Evolutionary conservation across 495 filamentous ascomycete species (phyloP).

Genomic region (Talaromyces thailandensis): DNA sequence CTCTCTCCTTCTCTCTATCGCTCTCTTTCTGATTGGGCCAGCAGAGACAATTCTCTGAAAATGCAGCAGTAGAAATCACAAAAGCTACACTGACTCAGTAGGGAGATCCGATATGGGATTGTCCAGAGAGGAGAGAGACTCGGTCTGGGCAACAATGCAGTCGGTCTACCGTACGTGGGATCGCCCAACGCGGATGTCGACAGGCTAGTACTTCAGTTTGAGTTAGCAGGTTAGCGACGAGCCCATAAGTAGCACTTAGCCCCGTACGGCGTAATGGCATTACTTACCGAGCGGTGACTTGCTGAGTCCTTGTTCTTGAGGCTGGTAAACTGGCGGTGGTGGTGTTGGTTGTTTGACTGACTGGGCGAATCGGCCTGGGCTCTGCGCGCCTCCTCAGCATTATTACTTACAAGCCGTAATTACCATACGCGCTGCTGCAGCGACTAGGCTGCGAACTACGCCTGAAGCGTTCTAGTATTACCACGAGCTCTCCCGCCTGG

Average conservation of each 20-base stretch:
- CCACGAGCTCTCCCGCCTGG: not conserved
- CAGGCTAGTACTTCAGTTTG: not conserved
- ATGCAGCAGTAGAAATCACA: not conserved
- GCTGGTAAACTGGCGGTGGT: not conserved
- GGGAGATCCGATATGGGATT: not conserved
- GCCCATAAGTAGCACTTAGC: not conserved
- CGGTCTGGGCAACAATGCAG: not conserved
- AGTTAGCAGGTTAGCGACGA: not conserved
- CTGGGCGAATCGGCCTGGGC: not conserved
- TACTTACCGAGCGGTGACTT: not conserved
- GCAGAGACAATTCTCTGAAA: not conserved
- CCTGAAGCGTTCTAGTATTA: not conserved
- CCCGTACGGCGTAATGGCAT: not conserved
- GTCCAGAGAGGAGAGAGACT: not conserved
- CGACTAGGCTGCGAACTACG: not conserved
- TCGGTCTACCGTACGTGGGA: not conserved
- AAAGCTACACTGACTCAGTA: not conserved
- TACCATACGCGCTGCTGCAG: not conserved
- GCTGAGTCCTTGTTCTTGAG: not conserved
- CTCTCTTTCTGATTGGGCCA: not conserved
- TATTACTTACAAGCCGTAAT: constrained; percentile 4
- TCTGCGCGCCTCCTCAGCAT: not conserved
- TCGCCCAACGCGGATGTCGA: not conserved
- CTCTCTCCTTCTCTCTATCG: not conserved
- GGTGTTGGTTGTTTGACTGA: not conserved